Base-by-base conservation (phyloP, 1,284 basidiomycete genomes). In the Rhizoctonia solani region DNA sequence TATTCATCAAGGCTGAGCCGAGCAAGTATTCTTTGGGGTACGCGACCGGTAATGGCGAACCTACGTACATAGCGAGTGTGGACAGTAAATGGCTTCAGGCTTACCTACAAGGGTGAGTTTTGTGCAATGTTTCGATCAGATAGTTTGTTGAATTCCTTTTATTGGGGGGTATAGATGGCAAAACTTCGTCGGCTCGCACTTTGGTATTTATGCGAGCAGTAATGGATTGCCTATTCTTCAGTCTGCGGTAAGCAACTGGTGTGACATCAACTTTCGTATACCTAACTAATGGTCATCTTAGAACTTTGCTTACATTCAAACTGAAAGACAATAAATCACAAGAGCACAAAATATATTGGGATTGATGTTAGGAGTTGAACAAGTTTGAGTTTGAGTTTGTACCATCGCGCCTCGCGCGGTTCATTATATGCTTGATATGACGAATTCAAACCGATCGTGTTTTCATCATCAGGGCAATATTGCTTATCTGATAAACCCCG, bases 81-180 rank as follows among this genome's bases (percentile, higher is more conserved):
- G 67, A 68, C 9, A 68, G 55, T 37, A 58, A 54, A 32, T 68
- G 67, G 67, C 39, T 68, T 27, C 67, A 68, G 25, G 54, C 67
- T 9, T 68, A 59, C 23, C 44, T 68, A 6, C 29, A 42, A 13
- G 67, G 67, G 67, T 68, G 67, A 14, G 39, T 32, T 46, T 23
- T 41, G 3, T 23, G 39, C 19, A 8, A 16, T 23, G 42, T 16
- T 16, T 47, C 21, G 8, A n/a, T 19, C 13, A 8, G 1, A 27
- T 50, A 27, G 14, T 23, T 21, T 9, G 44, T 23, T 46, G 23
- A 23, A 21, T 13, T 16, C 11, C 14, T 29, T 25, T 25, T n/a
- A n/a, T n/a, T n/a, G n/a, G n/a, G n/a, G n/a, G n/a, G n/a, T 9
- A 6, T 27, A 67, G 66, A 16, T 67, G 66, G 66, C 66, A 67